Base-by-base conservation (phyloP, 371 early-diverging fungal genomes). In the Basidiobolus meristosporus region DNA sequence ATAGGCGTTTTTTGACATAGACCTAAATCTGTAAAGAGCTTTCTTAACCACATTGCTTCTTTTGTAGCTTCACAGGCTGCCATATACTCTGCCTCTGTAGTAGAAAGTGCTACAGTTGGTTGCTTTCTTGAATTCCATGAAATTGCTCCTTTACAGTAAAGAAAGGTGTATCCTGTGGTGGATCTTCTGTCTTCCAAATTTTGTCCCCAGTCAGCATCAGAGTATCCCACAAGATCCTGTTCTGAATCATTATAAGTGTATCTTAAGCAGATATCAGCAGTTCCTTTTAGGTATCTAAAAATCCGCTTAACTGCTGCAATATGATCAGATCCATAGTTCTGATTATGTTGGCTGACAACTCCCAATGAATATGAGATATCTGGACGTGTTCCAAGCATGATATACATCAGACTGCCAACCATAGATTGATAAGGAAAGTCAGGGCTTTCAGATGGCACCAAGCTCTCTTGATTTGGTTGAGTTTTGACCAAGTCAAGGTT, bases 11-110 rank as follows among this genome's bases (percentile, higher is more conserved):
- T n/a, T 6, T 33, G n/a, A 33, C 3, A 7, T 5, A 33, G 11
- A 6, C 17, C 15, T 6, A 33, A 17, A 6, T 17, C 11, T 15
- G 3, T 33, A 3, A 33, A 15, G 3, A 43, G 15, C 3, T 43
- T 39, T 19, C 14, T 16, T 19, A 40, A 21, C 28, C 48, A 38
- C 15, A 48, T 41, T 16, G 42, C 20, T n/a, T 48, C 44, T n/a
- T 14, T 14, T n/a, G 10, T 18, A n/a, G 35, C 50, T 43, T 42
- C 36, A 33, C 14, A 15, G 7, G 39, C 17, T 5, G 50, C 52
- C 20, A 31, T 31, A 11, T 41, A 46, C 22, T 49, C 50, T 9
- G 50, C 51, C 37, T 50, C 50, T 4, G 51, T 45, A 11, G 50
- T 26, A 3, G 49, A 48, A 36, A 19, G n/a, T n/a, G 53, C 53